Percentiles rank a stretch among this genome's conserved stretches.
phyloP scores from a whole-genome alignment of 139 green algal genomes.

The Micractinium sp. region DNA sequence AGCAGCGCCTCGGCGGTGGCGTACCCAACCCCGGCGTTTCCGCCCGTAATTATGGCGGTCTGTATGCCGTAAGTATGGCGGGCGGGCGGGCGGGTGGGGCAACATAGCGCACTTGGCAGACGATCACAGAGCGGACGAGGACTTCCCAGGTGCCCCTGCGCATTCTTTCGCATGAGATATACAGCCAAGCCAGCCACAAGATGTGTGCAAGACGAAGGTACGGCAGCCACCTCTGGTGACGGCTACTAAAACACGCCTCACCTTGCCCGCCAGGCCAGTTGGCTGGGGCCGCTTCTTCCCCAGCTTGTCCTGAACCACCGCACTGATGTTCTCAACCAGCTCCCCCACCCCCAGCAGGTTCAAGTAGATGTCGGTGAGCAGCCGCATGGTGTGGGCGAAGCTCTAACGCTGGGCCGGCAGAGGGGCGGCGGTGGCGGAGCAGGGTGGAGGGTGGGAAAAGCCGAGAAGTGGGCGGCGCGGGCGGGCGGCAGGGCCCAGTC shows the following conservation, averaged over 20 bases:
- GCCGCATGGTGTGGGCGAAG: neutral
- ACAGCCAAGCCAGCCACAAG: neutral
- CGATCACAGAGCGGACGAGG: neutral
- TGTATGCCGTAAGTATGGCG: neutral
- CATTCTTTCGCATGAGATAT: neutral
- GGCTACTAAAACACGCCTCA: neutral
- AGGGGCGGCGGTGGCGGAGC: too few relatives aligned
- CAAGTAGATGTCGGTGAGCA: slow-evolving; percentile 1
- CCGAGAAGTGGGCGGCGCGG: too few relatives aligned
- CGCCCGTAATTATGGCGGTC: slow-evolving; percentile 49
- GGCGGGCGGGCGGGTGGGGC: neutral
- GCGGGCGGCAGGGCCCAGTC: too few relatives aligned
- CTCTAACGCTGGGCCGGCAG: too few relatives aligned
- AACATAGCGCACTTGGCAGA: neutral
- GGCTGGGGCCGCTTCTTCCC: neutral
- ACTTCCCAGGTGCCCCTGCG: neutral
- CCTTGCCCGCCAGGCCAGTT: neutral
- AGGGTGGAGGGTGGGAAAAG: too few relatives aligned
- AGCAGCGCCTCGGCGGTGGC: slow-evolving; percentile 48
- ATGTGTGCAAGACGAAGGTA: neutral
- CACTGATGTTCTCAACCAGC: slow-evolving; percentile 17
- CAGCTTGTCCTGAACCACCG: slow-evolving; percentile 14
- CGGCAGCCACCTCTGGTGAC: neutral
- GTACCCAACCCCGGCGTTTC: slow-evolving; percentile 46
- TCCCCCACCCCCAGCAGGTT: slow-evolving; percentile 15